These are phyloP conservation scores for Brassica nigra DNA, from an alignment of 345 rosid species.

Conservation along the genomic window DNA sequence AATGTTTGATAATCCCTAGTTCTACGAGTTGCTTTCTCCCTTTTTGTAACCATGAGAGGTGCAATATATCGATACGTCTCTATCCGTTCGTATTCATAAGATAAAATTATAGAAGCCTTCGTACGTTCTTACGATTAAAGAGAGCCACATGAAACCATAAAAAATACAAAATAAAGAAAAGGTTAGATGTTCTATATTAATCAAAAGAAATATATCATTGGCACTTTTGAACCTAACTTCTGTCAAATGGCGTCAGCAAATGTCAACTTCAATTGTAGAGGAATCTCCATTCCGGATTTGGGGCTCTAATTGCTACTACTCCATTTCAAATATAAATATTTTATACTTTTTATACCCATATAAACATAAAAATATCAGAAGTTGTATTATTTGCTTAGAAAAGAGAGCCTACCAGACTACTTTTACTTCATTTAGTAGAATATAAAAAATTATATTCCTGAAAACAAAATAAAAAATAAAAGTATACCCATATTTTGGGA, in stretches of 20 bases:
- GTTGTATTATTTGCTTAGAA: too few species aligned
- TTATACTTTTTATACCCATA: neutral
- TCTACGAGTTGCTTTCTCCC: neutral
- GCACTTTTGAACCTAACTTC: neutral
- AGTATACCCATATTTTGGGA: too few species aligned
- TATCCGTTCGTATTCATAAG: constrained; percentile 10
- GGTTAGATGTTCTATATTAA: neutral
- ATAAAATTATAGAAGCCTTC: neutral
- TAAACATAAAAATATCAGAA: too few species aligned
- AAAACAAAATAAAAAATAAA: too few species aligned
- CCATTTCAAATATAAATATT: neutral
- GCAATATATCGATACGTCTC: constrained; percentile 23
- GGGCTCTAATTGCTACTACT: constrained; percentile 3
- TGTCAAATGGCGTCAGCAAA: constrained; percentile 29
- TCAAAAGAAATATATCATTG: neutral
- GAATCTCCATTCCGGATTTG: constrained; percentile 4
- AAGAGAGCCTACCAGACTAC: too few species aligned
- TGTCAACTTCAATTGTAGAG: constrained; percentile 24
- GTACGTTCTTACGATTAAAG: constrained; percentile 1
- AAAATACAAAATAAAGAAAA: neutral
- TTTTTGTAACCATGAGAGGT: constrained; percentile 2
- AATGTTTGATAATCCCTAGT: neutral
- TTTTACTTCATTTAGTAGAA: too few species aligned
- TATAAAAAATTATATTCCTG: too few species aligned
- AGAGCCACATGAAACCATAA: constrained; percentile 22